A percentile compares a stretch with the other conserved stretches of the same genome.
Evolutionary conservation across 1,139 yeast species (phyloP).

Genomic region (Geotrichum klebahnii): DNA sequence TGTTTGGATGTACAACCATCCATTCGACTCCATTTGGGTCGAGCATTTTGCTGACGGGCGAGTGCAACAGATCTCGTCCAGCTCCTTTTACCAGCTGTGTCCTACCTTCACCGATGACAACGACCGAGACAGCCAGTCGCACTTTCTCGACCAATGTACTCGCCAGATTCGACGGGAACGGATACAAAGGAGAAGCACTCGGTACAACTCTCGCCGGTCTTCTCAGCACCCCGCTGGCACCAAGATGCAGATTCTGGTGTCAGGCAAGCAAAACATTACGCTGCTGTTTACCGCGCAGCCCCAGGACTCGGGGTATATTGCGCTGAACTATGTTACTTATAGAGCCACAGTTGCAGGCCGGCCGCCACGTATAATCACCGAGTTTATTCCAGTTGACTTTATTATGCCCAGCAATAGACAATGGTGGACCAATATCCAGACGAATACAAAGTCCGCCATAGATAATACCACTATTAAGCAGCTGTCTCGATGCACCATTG

Average conservation of each 20-base stretch:
- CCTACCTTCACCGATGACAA: constrained; percentile 7
- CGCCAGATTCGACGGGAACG: constrained; percentile 9
- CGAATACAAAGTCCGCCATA: neutral
- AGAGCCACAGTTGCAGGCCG: constrained; percentile 13
- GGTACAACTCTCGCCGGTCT: neutral
- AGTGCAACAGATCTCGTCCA: constrained; percentile 9
- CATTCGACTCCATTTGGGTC: constrained; percentile 17
- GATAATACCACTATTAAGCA: constrained; percentile 12
- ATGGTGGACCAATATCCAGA: constrained; percentile 12
- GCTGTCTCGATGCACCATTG: constrained; percentile 14
- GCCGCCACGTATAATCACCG: constrained; percentile 14
- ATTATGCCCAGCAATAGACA: constrained; percentile 11
- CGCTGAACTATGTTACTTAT: constrained; percentile 13
- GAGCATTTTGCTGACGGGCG: constrained; percentile 16
- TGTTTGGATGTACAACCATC: constrained; percentile 14
- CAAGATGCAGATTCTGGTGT: constrained; percentile 12
- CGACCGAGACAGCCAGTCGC: neutral
- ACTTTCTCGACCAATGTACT: constrained; percentile 16
- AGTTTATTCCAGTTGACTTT: constrained; percentile 12
- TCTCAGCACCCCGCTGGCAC: constrained; percentile 2
- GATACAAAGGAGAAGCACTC: neutral
- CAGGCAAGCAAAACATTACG: constrained; percentile 15
- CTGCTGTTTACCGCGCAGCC: constrained; percentile 13
- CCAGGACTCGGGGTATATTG: constrained; percentile 11
- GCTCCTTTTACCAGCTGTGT: constrained; percentile 15